Evolutionary conservation across 75 land plant genomes (phyloP), one percentile per base, ranked within the genome.

Genomic region (Cupressus sempervirens): DNA sequence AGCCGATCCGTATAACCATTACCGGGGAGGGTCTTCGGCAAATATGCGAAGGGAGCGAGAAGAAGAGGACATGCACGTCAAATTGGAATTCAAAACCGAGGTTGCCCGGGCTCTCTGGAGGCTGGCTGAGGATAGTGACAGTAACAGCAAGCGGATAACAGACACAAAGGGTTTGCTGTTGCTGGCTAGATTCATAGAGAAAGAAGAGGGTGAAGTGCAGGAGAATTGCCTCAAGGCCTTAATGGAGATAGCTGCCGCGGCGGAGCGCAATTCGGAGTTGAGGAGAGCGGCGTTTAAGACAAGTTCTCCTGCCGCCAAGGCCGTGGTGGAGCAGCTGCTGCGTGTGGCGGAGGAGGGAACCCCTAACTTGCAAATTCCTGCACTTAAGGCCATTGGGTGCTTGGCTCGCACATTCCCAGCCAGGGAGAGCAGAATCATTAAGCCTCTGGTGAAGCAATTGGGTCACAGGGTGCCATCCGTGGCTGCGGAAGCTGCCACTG

Each of bases 161-260:
- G 99, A 96, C 56, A 92, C 94, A 2, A 92, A 91, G 80, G 99
- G 94, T 30, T 82, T 97, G 35, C 84, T 95, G 74, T 97, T 97
- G 85, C 86, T 97, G 29, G 90, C 96, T 5, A 93, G 92, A 86
- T 80, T 95, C 48, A 88, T 97, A 20, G 93, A 95, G 86, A 91
- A 76, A 29, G 94, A 92, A 50, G 80, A 68, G 14, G 96, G 91
- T 0, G 93, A 94, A 20, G 76, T 97, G 62, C 93, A 89, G 88
- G 72, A 45, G 41, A 95, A 96, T 80, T 95, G 95, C 77, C 72
- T 94, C 52, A 93, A 95, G 97, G 87, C 94, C 0, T 46, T 97
- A 15, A 89, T 90, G 93, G 96, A 97, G 86, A 95, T 97, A 18
- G 87, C 94, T 3, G 91, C 92, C 3, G 92, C 88, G 12, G 97